Conservation (phyloP, 768 basidiomycete genomes). For the Macrolepiota albuminosa region DNA sequence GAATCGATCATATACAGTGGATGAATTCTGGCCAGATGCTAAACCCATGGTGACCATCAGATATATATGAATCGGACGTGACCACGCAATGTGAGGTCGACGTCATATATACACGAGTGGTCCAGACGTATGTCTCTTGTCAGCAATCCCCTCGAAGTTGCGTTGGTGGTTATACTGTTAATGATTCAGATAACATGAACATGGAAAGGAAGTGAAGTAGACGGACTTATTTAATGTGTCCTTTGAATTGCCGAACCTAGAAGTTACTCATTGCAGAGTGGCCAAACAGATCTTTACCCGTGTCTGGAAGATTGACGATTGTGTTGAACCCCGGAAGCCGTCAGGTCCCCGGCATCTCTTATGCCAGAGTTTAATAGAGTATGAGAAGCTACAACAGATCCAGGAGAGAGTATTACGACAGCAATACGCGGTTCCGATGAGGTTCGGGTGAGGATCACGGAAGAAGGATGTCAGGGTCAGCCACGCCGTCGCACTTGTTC, state of each 20-base stretch:
- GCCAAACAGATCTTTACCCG: slow-evolving; percentile 25
- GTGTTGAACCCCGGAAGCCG: slow-evolving; percentile 17
- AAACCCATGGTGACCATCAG: slow-evolving; percentile 18
- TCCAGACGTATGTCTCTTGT: slow-evolving; percentile 12
- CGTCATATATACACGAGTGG: slow-evolving; percentile 14
- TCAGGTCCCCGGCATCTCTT: slow-evolving; percentile 19
- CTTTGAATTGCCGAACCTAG: slow-evolving; percentile 25
- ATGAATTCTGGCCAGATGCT: slow-evolving; percentile 16
- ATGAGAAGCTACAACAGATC: slow-evolving; percentile 27
- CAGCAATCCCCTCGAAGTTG: slow-evolving; percentile 13
- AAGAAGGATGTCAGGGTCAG: not conserved
- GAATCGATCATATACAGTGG: not conserved
- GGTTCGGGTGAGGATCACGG: not conserved
- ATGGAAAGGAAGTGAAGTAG: not conserved
- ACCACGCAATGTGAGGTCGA: slow-evolving; percentile 18
- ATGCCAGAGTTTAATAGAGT: slow-evolving; percentile 30
- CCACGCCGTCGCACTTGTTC: not conserved
- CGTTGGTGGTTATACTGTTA: slow-evolving; percentile 3
- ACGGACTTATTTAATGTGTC: slow-evolving; percentile 15
- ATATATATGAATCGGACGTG: slow-evolving; percentile 11
- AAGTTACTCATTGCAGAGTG: slow-evolving; percentile 18
- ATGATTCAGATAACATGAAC: too few relatives aligned
- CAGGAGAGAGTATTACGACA: slow-evolving; percentile 18
- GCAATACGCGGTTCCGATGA: not conserved
- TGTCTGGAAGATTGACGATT: slow-evolving; percentile 20